Evolutionary conservation across 1,139 yeast species (phyloP).

Genomic region (Suhomyces bribrorum): DNA sequence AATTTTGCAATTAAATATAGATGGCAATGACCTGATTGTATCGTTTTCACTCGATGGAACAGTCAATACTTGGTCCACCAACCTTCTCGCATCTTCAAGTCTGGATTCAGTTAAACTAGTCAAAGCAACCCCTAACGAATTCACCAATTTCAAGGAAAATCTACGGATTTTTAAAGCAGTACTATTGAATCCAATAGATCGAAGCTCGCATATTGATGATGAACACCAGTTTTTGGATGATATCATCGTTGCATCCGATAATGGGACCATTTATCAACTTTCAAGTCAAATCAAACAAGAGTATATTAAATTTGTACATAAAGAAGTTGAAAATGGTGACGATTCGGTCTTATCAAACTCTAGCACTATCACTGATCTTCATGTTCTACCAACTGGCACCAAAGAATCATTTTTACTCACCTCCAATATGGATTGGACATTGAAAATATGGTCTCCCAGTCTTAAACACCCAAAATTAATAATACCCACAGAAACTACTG

Average conservation of each 20-base stretch:
- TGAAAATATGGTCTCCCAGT: slow-evolving; percentile 26
- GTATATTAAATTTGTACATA: slow-evolving; percentile 27
- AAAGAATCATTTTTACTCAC: slow-evolving; percentile 20
- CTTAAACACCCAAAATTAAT: slow-evolving; percentile 19
- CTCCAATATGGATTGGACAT: slow-evolving; percentile 34
- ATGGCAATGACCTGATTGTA: slow-evolving; percentile 30
- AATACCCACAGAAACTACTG: slow-evolving; percentile 40
- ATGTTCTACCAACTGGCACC: slow-evolving; percentile 2
- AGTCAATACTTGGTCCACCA: slow-evolving; percentile 44
- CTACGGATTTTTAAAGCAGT: slow-evolving; percentile 11
- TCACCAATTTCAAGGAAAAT: slow-evolving; percentile 13
- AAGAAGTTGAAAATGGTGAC: slow-evolving; percentile 1
- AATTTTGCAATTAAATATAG: slow-evolving; percentile 22
- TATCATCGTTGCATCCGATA: slow-evolving; percentile 48
- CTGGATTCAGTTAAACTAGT: slow-evolving; percentile 20
- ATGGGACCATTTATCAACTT: slow-evolving; percentile 49
- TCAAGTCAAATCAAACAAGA: slow-evolving; percentile 27
- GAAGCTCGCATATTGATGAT: slow-evolving; percentile 5
- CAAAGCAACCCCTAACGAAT: slow-evolving; percentile 14
- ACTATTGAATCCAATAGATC: background rate
- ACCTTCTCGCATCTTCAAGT: slow-evolving; percentile 36
- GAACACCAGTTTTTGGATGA: slow-evolving; percentile 26
- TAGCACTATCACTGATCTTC: slow-evolving; percentile 12
- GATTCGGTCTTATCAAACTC: slow-evolving; percentile 10
- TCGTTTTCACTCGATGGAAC: slow-evolving; percentile 39